phyloP scores from a whole-genome alignment of 345 rosid genomes.

The Nephelium lappaceum region DNA sequence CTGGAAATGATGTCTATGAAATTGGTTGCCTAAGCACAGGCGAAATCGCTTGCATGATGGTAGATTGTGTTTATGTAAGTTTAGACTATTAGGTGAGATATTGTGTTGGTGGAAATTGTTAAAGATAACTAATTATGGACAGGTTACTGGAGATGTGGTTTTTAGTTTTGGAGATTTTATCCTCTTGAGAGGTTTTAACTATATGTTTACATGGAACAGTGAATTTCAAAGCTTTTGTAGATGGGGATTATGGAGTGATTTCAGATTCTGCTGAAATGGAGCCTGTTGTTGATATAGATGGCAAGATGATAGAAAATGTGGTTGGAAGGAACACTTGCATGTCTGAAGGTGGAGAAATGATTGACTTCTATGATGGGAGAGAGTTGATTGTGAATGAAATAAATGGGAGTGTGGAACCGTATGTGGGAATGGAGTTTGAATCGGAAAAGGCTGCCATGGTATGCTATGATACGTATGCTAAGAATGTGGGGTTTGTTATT shows the following conservation, averaged over 20 bases:
- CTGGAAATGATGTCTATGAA: background rate
- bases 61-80: background rate
- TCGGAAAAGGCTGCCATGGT: constrained; percentile 50
- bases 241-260: constrained; percentile 11
- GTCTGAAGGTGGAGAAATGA: constrained; percentile 19
- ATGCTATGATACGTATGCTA: constrained; percentile 48
- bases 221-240: constrained; percentile 6
- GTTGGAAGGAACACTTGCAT: background rate
- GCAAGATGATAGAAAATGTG: constrained; percentile 4
- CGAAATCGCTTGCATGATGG: background rate
- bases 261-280: constrained; percentile 5
- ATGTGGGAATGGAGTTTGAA: constrained; percentile 44
- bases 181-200: background rate
- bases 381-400: constrained; percentile 9
- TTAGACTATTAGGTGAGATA: background rate
- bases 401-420: constrained; percentile 29
- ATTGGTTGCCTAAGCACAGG: background rate
- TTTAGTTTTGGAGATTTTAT: background rate
- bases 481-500: constrained; percentile 36
- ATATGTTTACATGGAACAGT: background rate
- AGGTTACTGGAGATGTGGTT: background rate
- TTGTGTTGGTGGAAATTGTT: background rate
- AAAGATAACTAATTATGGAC: background rate
- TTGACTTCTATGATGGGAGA: constrained; percentile 11
- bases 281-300: background rate